Evolutionary conservation across 169 alveolate genomes (phyloP), one percentile per base, ranked within the genome.

Genomic region (Condylostoma magnum): DNA sequence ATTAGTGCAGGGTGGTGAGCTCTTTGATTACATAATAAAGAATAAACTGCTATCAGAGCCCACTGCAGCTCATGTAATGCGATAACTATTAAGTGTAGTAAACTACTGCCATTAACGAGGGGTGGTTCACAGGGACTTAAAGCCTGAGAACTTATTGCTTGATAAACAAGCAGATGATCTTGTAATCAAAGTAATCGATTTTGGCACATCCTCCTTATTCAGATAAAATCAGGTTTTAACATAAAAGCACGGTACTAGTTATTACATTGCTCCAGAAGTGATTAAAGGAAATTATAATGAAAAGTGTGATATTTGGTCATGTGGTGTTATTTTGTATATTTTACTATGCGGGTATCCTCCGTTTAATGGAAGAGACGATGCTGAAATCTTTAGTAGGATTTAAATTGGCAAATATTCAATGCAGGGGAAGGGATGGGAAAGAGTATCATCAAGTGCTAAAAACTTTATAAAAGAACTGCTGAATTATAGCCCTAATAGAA

Each of bases 381-480:
- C 81, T 25, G 98, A 94, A 30, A 95, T 96, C n/a, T 85, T 95
- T 18, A 69, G 77, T 34, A 90, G 85, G 76, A 97, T 97, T 34
- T 87, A 85, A 76, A 79, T 77, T 22, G 99, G 99, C 3, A 89
- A 52, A 84, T 63, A 63, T 33, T 82, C 38, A n/a, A 83, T 90
- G 68, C 83, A 85, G 63, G 91, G 83, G 3, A 73, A 82, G 6
- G 95, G 85, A 56, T 92, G 96, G 96, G 81, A 70, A 50, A 79
- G 91, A 31, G 85, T 95, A 36, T 89, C 98, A 43, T 89, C 79
- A 37, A 96, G 94, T 55, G 99, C 97, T 0, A 95, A 95, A 73
- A 95, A 93, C 31, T 89, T 97, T 52, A 94, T 96, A 8, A 46
- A 72, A 44, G 52, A 90, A 69, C 84, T 97, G 91, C 85, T 97